These are phyloP conservation scores for Diaporthe destruens DNA, from an alignment of 2,329 filamentous ascomycete genomes.

Conservation along the genomic window DNA sequence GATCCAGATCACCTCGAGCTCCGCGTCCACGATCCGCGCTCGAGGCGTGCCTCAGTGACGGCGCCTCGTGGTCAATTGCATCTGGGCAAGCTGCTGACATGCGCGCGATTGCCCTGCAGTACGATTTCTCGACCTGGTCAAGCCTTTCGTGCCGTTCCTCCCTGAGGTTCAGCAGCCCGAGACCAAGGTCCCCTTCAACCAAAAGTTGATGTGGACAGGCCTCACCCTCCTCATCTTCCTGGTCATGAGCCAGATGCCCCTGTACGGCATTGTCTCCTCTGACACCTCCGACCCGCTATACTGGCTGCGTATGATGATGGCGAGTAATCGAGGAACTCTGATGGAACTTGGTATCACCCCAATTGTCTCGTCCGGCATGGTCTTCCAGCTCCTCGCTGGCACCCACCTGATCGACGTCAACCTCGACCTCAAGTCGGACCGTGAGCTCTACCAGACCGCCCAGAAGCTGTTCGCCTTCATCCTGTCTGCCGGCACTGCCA, in stretches of 20 bases:
- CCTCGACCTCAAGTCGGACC: constrained; percentile 99
- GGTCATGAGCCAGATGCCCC: constrained; percentile 99
- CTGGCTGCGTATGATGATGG: constrained; percentile 99
- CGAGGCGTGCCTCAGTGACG: constrained; percentile 39
- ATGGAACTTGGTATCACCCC: constrained; percentile 98
- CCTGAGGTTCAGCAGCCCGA: constrained; percentile 99
- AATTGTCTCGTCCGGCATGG: constrained; percentile 99
- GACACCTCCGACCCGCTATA: constrained; percentile 98
- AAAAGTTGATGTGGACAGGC: constrained; percentile 96
- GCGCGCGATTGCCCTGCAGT: constrained; percentile 66
- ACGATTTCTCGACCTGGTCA: constrained; percentile 99
- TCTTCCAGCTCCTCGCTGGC: constrained; percentile 99
- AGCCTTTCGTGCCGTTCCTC: constrained; percentile 99
- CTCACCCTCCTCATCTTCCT: constrained; percentile 98
- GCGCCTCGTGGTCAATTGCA: constrained; percentile 29
- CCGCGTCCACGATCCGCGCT: constrained; percentile 27
- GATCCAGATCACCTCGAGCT: constrained; percentile 28
- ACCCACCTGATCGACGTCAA: constrained; percentile 99
- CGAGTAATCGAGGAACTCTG: constrained; percentile 95
- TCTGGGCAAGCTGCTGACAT: constrained; percentile 43
- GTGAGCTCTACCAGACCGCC: constrained; percentile 99
- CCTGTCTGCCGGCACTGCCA: constrained; percentile 95
- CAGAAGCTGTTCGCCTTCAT: constrained; percentile 99
- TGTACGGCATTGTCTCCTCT: constrained; percentile 99
- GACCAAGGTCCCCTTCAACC: constrained; percentile 99